These are phyloP conservation scores for Crithidia thermophila DNA, from an alignment of 208 protist genomes.

Conservation along the genomic window DNA sequence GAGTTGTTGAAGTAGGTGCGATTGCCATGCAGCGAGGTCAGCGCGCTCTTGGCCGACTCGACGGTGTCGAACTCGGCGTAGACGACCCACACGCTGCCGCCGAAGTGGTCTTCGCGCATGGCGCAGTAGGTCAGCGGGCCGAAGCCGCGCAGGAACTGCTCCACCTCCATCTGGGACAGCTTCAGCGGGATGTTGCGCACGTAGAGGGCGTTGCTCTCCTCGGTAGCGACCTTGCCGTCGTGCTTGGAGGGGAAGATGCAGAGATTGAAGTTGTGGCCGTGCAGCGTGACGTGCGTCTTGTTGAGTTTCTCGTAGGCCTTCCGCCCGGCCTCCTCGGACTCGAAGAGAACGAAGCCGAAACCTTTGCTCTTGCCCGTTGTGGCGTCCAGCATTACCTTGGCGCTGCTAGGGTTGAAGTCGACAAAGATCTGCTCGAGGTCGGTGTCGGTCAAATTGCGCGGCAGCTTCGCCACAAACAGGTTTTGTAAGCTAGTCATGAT, in stretches of 20 bases:
- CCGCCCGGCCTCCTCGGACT: slow-evolving; percentile 81
- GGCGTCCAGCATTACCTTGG: slow-evolving; percentile 91
- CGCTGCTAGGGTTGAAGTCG: slow-evolving; percentile 85
- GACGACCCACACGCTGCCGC: slow-evolving; percentile 81
- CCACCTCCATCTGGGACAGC: slow-evolving; percentile 59
- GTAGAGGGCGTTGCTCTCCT: slow-evolving; percentile 69
- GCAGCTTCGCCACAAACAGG: slow-evolving; percentile 97
- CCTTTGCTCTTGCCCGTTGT: slow-evolving; percentile 92
- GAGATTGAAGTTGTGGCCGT: slow-evolving; percentile 74
- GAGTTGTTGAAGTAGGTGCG: slow-evolving; percentile 62
- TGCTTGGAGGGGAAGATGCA: slow-evolving; percentile 89
- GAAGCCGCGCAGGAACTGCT: slow-evolving; percentile 70
- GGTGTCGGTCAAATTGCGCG: slow-evolving; percentile 77
- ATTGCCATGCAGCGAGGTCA: slow-evolving; percentile 74
- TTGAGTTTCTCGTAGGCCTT: slow-evolving; percentile 79
- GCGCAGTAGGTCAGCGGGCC: slow-evolving; percentile 83
- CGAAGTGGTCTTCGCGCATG: slow-evolving; percentile 89
- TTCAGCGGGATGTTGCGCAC: slow-evolving; percentile 82
- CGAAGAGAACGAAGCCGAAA: slow-evolving; percentile 98
- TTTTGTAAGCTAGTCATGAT: slow-evolving; percentile 93
- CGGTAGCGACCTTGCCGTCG: slow-evolving; percentile 66
- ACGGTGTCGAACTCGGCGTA: slow-evolving; percentile 83
- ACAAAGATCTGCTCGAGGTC: slow-evolving; percentile 79
- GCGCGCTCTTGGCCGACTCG: slow-evolving; percentile 57
- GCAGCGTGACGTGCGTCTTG: slow-evolving; percentile 56